Evolutionary conservation across 495 filamentous ascomycete species (phyloP), one percentile per base, ranked within the genome.

Genomic region (Penicillium arizonense): DNA sequence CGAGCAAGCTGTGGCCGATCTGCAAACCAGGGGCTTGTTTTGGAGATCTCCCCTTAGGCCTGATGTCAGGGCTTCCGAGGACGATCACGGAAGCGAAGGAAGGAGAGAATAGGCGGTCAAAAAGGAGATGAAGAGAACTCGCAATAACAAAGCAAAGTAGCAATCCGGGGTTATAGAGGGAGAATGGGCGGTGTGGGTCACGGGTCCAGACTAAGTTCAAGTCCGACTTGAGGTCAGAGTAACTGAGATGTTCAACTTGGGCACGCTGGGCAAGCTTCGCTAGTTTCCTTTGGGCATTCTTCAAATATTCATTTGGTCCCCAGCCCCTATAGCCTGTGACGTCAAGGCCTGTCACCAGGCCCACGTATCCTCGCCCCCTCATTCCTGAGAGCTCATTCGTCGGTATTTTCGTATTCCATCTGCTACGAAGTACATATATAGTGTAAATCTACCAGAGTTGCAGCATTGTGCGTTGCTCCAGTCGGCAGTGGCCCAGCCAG

Each of bases 171-270:
- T 41, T 48, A 42, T 52, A 47, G 40, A 53, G 23, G 41, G 24
- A 32, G 20, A 18, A 52, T 51, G 47, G 61, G 64, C 61, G 64
- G 64, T 65, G 64, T 68, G 58, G 62, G 61, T 65, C 62, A 63
- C 59, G 53, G 47, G 59, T 33, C 28, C 2, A 30, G 28, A 30
- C 2, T 5, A 30, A 30, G 28, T 1, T 26, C 3, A 7, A 30
- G 28, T 30, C 8, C 5, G 9, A 10, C 28, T 30, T 30, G 28
- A 30, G 28, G 6, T 30, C 24, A 4, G 0, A 26, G 28, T 30
- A 2, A 30, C 28, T 30, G 28, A 30, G 28, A 30, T 23, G 12
- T 43, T 14, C 28, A 4, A 6, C 14, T 30, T 30, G 23, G 40
- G 40, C 13, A n/a, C 3, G 7, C 24, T 26, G 24, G 28, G 28